Base-by-base conservation (phyloP, 352 stramenopile genomes). In the Ophiocytium majus region DNA sequence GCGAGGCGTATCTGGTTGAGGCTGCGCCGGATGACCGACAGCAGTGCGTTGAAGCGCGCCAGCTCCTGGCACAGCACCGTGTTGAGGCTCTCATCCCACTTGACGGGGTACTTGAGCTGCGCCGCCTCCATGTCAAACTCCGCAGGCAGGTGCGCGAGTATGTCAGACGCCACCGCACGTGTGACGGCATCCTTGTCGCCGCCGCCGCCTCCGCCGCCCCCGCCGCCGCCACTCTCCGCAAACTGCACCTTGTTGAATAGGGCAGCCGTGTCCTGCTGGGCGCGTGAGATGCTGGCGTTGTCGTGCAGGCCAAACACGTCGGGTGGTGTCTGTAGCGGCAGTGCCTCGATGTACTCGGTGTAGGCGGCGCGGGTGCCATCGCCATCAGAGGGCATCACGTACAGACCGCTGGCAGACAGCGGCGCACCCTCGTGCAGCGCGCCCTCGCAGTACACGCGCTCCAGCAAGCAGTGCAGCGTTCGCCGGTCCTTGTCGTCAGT, bases 11-110 rank as follows among this genome's bases (percentile, higher is more conserved):
- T 89, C 34, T 92, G 95, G 80, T 92, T 89, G 34, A 98, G 91
- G 78, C 91, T 96, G 36, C 84, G 90, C 0, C 94, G 91, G 76
- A 98, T 94, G 28, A 92, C 95, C n/a, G 91, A 92, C 31, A 95
- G 90, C 36, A 98, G 91, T 83, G 95, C 95, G 82, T 98, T 97
- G 87, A 98, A 98, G 0, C 94, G 93, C 50, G 94, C 92, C 43
- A 98, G 92, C 86, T 98, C 95, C 89, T 98, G 88, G 82, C 93
- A 97, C 0, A 97, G 89, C 43, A 97, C 94, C 0, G 94, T 97
- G 90, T 97, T 97, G 94, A 97, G 97, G 23, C 92, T 95, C 86
- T 97, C 93, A 64, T 97, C 93, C 94, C 93, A 97, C 1, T 93
- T 91, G 57, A 97, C 93, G 0, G 94, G 94, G 86, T 97, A 97